A percentile compares a stretch with the other conserved stretches of the same genome.
phyloP scores from a whole-genome alignment of 257 asterid genomes.

The Catharanthus roseus region DNA sequence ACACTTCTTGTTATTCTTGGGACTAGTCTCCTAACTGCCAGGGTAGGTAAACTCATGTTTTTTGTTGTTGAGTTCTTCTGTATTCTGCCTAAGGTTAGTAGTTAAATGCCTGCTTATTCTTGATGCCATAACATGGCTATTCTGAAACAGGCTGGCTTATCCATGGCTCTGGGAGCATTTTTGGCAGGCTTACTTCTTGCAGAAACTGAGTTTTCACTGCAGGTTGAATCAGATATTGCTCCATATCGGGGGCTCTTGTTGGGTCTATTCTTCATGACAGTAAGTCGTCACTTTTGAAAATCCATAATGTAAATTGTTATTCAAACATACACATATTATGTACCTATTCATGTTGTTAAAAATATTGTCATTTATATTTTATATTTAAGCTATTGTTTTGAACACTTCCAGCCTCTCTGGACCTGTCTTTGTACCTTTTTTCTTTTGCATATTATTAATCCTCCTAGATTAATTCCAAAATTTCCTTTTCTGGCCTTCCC shows the following conservation, averaged over 20 bases:
- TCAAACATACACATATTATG: not conserved
- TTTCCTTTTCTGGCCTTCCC: not conserved
- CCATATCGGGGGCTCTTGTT: constrained; percentile 97
- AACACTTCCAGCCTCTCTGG: not conserved
- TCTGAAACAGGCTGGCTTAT: constrained; percentile 89
- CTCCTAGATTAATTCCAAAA: not conserved
- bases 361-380: not conserved
- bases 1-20: constrained; percentile 98
- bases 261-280: constrained; percentile 99
- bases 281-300: constrained; percentile 23
- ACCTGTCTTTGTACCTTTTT: not conserved
- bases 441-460: not conserved
- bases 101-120: not conserved
- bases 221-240: constrained; percentile 99
- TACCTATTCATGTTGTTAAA: not conserved
- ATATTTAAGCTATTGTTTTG: not conserved
- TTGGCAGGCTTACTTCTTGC: constrained; percentile 99
- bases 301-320: not conserved
- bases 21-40: constrained; percentile 96
- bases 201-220: constrained; percentile 97
- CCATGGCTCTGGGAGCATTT: constrained; percentile 99
- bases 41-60: constrained; percentile 50
- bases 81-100: constrained; percentile 4
- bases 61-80: constrained; percentile 15
- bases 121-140: constrained; percentile 2